Evolutionary conservation across 176 grass and related monocot species (phyloP).

Genomic region (Eleusine coracana): DNA sequence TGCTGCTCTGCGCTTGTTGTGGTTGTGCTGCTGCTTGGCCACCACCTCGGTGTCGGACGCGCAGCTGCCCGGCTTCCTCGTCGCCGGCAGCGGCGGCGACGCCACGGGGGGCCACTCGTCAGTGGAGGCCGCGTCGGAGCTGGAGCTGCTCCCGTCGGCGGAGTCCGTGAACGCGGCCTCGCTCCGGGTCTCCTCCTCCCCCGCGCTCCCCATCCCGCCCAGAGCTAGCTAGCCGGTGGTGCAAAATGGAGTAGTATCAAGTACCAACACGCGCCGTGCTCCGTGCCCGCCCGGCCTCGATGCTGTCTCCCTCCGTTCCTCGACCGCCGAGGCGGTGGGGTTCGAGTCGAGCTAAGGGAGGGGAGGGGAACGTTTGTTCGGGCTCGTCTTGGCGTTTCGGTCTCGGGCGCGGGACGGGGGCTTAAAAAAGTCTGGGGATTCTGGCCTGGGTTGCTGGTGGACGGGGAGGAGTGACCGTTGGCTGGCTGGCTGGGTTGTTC

Average conservation of each 20-base stretch:
- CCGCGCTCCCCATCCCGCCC: conserved; percentile 41
- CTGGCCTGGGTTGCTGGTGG: background rate
- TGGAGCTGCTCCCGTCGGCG: conserved; percentile 60
- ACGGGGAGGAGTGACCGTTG: conserved; percentile 49
- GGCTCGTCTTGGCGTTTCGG: conserved; percentile 34
- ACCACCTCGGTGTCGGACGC: conserved; percentile 34
- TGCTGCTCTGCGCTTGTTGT: conserved; percentile 37
- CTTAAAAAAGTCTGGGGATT: background rate
- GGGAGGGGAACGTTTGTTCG: background rate
- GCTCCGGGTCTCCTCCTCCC: conserved; percentile 23
- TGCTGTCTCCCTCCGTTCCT: conserved; percentile 23
- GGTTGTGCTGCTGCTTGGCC: conserved; percentile 35
- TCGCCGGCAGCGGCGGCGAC: background rate
- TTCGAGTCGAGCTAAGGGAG: conserved; percentile 2
- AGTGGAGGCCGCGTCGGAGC: conserved; percentile 66
- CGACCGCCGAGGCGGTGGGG: background rate
- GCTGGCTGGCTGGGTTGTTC: background rate
- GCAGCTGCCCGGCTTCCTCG: conserved; percentile 27
- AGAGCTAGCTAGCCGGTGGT: background rate
- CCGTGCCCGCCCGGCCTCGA: background rate
- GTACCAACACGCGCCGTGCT: conserved; percentile 28
- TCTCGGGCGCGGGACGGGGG: conserved; percentile 19
- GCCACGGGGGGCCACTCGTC: conserved; percentile 42
- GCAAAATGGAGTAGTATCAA: background rate
- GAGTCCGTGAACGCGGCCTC: conserved; percentile 68